Conservation (phyloP, 2,329 filamentous ascomycete genomes). For the Fusarium sp. region DNA sequence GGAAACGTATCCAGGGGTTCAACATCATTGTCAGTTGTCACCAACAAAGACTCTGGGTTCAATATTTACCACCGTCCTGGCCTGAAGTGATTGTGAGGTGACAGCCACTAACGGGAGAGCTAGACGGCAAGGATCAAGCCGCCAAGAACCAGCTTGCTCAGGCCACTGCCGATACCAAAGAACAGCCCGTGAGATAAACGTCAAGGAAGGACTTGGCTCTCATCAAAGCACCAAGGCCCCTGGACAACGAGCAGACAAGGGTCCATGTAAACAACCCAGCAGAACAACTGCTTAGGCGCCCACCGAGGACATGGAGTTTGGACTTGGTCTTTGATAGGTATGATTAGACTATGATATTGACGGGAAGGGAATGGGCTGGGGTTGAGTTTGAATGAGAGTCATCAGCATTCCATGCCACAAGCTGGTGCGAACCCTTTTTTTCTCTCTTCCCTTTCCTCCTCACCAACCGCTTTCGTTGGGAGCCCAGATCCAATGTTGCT, state of each 20-base stretch:
- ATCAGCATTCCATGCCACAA: constrained; percentile 32
- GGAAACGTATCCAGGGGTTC: not conserved
- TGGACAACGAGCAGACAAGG: constrained; percentile 28
- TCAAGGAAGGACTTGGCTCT: constrained; percentile 35
- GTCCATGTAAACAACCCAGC: constrained; percentile 33
- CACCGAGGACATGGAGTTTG: constrained; percentile 2
- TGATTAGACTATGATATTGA: constrained; percentile 1
- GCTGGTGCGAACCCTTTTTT: constrained; percentile 25
- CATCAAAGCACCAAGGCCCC: constrained; percentile 30
- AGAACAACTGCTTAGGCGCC: constrained; percentile 26
- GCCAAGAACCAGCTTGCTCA: constrained; percentile 23
- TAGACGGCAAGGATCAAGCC: constrained; percentile 15
- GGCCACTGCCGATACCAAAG: not conserved
- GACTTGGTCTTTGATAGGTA: not conserved
- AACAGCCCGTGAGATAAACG: constrained; percentile 13
- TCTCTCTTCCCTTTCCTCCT: constrained; percentile 10
- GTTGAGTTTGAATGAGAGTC: constrained; percentile 6
- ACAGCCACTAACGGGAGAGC: constrained; percentile 35
- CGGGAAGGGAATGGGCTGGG: constrained; percentile 26
- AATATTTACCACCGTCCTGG: constrained; percentile 35
- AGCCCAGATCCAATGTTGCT: not conserved
- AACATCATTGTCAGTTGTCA: constrained; percentile 11
- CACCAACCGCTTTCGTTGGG: constrained; percentile 21
- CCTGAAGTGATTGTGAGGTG: constrained; percentile 34
- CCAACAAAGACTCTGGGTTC: constrained; percentile 19